phyloP scores from a whole-genome alignment of 2,329 filamentous ascomycete species.

The Sarocladiaceae sp. region DNA sequence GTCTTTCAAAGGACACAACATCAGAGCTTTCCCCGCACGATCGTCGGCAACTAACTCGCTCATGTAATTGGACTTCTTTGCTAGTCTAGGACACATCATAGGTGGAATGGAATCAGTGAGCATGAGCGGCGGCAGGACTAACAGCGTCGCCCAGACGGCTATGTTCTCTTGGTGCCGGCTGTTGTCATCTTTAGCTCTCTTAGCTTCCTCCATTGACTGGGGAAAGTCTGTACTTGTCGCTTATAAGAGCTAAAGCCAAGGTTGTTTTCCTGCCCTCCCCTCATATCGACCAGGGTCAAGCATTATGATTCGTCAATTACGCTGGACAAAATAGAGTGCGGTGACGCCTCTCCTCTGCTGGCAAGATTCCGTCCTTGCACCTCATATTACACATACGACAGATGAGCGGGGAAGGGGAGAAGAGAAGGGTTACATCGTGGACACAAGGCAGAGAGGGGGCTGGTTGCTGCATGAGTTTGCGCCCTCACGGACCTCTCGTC shows the following conservation, averaged over 20 bases:
- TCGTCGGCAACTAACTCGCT: background rate
- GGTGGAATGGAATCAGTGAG: background rate
- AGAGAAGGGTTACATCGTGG: slow-evolving; percentile 7
- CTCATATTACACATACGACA: background rate
- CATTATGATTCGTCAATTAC: background rate
- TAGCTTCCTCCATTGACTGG: background rate
- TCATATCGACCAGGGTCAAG: background rate
- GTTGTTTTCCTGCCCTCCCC: background rate
- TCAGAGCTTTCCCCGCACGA: background rate
- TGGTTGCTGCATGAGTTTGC: background rate
- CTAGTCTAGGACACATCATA: background rate
- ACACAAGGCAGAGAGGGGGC: background rate
- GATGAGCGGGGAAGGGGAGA: background rate
- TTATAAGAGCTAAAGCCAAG: background rate
- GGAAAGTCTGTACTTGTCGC: background rate
- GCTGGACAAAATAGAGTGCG: background rate
- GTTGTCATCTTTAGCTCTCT: background rate
- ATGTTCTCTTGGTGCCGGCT: slow-evolving; percentile 4
- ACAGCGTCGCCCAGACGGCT: background rate
- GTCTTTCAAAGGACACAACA: too few relatives aligned
- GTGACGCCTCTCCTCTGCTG: background rate
- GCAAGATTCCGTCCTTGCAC: background rate
- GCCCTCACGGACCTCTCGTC: background rate
- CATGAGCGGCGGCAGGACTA: background rate
- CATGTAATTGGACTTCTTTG: background rate